Evolutionary conservation across 805 yeast species (phyloP).

Genomic region (Hanseniaspora guilliermondii): DNA sequence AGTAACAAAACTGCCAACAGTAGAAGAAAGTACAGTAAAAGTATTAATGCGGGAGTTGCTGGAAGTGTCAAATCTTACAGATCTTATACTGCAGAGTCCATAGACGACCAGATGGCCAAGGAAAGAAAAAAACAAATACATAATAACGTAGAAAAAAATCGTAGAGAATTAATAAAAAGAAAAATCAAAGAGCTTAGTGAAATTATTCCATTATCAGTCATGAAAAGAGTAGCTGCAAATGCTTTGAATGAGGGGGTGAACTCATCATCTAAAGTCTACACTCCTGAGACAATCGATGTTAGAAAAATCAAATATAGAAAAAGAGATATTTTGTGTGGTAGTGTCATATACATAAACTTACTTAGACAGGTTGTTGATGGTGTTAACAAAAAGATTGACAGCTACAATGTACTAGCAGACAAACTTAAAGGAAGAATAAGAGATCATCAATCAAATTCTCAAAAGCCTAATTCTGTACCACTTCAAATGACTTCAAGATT

Average conservation of each 20-base stretch:
- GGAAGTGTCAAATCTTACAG: constrained; percentile 14
- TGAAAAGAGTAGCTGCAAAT: constrained; percentile 4
- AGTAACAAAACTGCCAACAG: constrained; percentile 5
- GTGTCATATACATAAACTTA: constrained; percentile 3
- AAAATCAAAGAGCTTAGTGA: constrained; percentile 72
- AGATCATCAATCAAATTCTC: neutral
- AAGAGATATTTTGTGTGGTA: constrained; percentile 10
- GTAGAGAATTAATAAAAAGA: constrained; percentile 83
- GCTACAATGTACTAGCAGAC: neutral
- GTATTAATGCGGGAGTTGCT: neutral
- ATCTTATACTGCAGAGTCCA: constrained; percentile 24
- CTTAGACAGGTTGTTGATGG: neutral
- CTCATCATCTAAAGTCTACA: neutral
- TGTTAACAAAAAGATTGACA: neutral
- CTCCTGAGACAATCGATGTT: neutral
- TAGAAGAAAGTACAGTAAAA: constrained; percentile 1
- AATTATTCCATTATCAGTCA: constrained; percentile 44
- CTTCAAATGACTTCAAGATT: neutral
- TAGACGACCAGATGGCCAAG: constrained; percentile 41
- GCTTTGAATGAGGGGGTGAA: neutral
- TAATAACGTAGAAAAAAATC: constrained; percentile 84
- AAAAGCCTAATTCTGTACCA: neutral
- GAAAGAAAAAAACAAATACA: constrained; percentile 76
- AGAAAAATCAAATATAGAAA: constrained; percentile 6
- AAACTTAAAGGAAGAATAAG: neutral